Evolutionary conservation across 192 early-diverging fungal genomes (phyloP).

Genomic region (Tieghemiomyces parasiticus): DNA sequence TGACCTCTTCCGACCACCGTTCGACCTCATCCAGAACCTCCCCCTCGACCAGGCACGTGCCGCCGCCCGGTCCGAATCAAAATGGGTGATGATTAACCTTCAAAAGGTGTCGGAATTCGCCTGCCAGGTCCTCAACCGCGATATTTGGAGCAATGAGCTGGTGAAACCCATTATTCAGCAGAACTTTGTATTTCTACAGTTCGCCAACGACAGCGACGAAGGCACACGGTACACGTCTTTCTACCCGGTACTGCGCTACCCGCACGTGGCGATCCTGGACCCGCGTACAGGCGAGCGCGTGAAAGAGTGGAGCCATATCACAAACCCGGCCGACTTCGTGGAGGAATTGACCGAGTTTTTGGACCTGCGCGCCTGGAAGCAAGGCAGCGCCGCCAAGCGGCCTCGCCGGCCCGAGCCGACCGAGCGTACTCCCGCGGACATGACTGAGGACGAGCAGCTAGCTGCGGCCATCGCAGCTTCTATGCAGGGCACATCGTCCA

Average conservation of each 20-base stretch:
- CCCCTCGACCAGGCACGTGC: conserved; percentile 56
- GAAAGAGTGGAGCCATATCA: conserved; percentile 43
- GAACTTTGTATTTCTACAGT: conserved; percentile 79
- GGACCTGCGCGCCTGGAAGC: conserved; percentile 17
- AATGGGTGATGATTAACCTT: conserved; percentile 79
- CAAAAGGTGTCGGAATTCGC: conserved; percentile 72
- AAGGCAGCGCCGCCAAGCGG: conserved; percentile 11
- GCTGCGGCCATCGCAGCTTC: conserved; percentile 70
- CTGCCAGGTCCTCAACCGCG: conserved; percentile 83
- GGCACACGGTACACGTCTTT: conserved; percentile 53
- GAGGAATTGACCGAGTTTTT: conserved; percentile 53
- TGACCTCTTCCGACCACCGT: conserved; percentile 72
- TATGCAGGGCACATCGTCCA: conserved; percentile 16
- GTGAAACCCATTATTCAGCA: conserved; percentile 64
- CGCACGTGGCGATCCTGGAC: conserved; percentile 80
- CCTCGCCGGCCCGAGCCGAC: conserved; percentile 17
- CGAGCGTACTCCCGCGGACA: conserved; percentile 28
- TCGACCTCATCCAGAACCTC: conserved; percentile 71
- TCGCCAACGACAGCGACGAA: conserved; percentile 44
- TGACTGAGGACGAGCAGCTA: conserved; percentile 86
- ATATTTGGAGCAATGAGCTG: conserved; percentile 71
- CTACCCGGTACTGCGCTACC: conserved; percentile 55
- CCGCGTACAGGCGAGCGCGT: conserved; percentile 79
- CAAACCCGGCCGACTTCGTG: conserved; percentile 49
- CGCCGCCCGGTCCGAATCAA: conserved; percentile 37